phyloP scores from a whole-genome alignment of 176 grass and related monocot species.

The Eremochloa ophiuroides region DNA sequence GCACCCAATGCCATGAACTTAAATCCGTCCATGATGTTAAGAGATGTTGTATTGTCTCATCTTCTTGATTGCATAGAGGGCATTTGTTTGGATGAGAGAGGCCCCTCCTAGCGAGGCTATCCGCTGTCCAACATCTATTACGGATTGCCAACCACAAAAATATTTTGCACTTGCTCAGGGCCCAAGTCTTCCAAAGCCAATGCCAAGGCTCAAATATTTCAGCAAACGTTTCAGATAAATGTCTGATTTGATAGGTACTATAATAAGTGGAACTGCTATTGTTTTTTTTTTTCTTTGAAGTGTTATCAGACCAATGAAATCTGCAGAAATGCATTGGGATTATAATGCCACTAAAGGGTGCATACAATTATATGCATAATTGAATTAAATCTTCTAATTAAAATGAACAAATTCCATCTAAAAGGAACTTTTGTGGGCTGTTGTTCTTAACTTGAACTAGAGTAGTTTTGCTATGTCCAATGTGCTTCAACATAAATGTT shows the following conservation, averaged over 20 bases:
- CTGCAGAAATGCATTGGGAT: background rate
- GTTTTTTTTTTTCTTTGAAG: background rate
- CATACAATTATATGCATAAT: background rate
- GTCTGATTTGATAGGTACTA: background rate
- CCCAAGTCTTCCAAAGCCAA: too few relatives aligned
- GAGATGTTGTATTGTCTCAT: too few relatives aligned
- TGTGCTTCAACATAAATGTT: background rate
- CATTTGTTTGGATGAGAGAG: too few relatives aligned
- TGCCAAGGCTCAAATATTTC: background rate
- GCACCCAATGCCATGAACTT: too few relatives aligned
- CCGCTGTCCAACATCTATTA: too few relatives aligned
- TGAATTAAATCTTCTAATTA: background rate
- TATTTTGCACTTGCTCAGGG: too few relatives aligned
- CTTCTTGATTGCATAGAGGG: too few relatives aligned
- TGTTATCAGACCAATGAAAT: background rate
- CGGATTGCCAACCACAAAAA: too few relatives aligned
- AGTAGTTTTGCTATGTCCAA: background rate
- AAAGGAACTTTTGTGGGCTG: background rate
- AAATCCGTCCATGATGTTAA: too few relatives aligned
- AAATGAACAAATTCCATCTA: background rate
- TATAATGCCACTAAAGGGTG: background rate
- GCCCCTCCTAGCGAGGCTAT: too few relatives aligned
- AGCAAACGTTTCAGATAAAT: background rate
- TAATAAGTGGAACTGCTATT: background rate
- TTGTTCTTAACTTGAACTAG: background rate